A percentile compares a stretch with the other conserved stretches of the same genome.
phyloP scores from a whole-genome alignment of 306 rosid genomes.

The Parietaria judaica region DNA sequence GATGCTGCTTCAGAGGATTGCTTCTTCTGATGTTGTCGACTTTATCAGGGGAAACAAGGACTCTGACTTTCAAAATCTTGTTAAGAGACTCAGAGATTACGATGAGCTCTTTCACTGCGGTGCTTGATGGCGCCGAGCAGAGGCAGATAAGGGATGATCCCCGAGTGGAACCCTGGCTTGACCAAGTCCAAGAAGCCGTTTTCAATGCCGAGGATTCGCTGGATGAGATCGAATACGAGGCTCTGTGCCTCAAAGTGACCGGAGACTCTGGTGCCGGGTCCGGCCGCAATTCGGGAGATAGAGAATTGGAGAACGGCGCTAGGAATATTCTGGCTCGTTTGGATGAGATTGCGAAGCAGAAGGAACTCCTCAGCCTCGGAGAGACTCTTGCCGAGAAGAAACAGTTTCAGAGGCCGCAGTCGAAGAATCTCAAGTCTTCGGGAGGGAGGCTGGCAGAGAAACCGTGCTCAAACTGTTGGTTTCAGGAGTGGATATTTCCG shows the following conservation, averaged over 20 bases:
- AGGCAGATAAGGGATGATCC: constrained; percentile 1
- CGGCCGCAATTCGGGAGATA: neutral
- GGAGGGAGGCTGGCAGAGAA: neutral
- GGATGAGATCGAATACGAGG: constrained; percentile 3
- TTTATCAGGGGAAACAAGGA: neutral
- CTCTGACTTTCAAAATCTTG: neutral
- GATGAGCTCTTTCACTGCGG: neutral
- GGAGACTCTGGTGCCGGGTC: neutral
- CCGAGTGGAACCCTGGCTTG: constrained; percentile 4
- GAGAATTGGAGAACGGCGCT: neutral
- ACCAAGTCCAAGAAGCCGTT: neutral
- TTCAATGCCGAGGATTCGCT: neutral
- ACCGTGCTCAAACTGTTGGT: neutral
- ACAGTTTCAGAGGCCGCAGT: neutral
- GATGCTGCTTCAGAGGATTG: constrained; percentile 14
- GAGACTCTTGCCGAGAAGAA: neutral
- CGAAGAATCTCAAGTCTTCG: constrained; percentile 2
- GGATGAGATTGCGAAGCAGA: neutral
- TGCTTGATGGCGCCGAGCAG: constrained; percentile 4
- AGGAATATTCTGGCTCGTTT: constrained; percentile 4
- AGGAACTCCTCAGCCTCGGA: neutral
- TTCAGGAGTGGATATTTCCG: neutral
- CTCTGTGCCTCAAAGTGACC: neutral
- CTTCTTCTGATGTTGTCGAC: constrained; percentile 12
- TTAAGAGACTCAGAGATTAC: neutral